Conservation (phyloP, 441 rosid species). For the Breynia disticha region DNA sequence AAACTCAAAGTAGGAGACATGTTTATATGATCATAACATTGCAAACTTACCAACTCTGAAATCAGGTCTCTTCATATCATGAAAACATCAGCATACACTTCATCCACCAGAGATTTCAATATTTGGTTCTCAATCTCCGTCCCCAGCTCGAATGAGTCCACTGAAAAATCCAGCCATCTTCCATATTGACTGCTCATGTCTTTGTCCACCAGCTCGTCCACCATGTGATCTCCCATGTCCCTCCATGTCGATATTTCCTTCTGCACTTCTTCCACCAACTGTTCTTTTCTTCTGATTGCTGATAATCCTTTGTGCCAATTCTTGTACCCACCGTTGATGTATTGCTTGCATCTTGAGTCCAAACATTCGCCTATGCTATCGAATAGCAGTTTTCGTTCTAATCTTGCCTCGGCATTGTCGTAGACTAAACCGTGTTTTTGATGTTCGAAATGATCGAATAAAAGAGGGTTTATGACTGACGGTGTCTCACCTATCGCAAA, state of each 20-base stretch:
- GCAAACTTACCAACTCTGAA: too few relatives aligned
- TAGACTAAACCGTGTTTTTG: constrained; percentile 23
- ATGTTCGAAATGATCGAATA: constrained; percentile 57
- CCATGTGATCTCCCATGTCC: constrained; percentile 71
- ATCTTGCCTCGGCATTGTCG: constrained; percentile 24
- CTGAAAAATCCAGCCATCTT: constrained; percentile 74
- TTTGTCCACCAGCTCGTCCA: constrained; percentile 83
- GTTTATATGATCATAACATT: too few relatives aligned
- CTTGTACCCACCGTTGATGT: constrained; percentile 44
- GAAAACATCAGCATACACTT: constrained; percentile 45
- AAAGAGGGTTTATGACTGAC: constrained; percentile 41
- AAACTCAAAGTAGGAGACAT: too few relatives aligned
- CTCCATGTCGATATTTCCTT: constrained; percentile 60
- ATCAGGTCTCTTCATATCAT: constrained; percentile 7
- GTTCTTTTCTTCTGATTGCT: constrained; percentile 38
- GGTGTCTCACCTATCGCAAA: constrained; percentile 37
- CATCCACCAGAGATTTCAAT: constrained; percentile 49
- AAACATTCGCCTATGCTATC: constrained; percentile 67
- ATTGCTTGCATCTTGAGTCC: constrained; percentile 43
- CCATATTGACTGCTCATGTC: constrained; percentile 82
- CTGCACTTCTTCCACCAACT: constrained; percentile 62
- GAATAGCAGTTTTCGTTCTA: constrained; percentile 46
- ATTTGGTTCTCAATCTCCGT: constrained; percentile 49
- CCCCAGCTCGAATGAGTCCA: constrained; percentile 51
- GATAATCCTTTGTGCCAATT: constrained; percentile 40